A percentile compares a stretch with the other conserved stretches of the same genome.
phyloP scores from a whole-genome alignment of 139 green algal species.

The Micractinium sp. region DNA sequence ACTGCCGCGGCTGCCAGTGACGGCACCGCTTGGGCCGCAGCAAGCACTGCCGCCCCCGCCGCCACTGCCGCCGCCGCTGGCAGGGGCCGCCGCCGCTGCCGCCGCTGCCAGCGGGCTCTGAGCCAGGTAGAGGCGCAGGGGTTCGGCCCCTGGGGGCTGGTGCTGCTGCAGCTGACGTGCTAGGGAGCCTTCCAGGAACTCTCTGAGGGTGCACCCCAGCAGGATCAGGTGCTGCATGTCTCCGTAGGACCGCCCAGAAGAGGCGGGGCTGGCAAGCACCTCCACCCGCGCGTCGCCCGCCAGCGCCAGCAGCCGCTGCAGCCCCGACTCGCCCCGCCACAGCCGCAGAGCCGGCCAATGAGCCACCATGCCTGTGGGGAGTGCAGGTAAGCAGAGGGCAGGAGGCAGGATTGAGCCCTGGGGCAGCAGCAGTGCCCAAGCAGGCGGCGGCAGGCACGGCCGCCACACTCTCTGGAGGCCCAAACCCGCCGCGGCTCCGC shows the following conservation, averaged over 20 bases:
- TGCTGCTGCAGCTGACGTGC: conserved; percentile 14
- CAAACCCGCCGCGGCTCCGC: too few relatives aligned
- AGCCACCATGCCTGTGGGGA: conserved; percentile 33
- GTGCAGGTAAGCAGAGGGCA: not conserved
- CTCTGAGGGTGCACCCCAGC: conserved; percentile 32
- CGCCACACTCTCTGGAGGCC: not conserved
- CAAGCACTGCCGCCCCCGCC: conserved; percentile 4
- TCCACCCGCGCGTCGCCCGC: conserved; percentile 37
- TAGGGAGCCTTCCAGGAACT: conserved; percentile 39
- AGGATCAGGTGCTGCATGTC: conserved; percentile 60
- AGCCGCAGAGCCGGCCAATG: conserved; percentile 40
- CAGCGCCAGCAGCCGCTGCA: conserved; percentile 33
- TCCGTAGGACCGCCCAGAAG: conserved; percentile 33
- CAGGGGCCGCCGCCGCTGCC: not conserved
- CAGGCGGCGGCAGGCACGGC: not conserved
- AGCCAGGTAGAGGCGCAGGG: conserved; percentile 43
- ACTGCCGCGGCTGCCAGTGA: not conserved
- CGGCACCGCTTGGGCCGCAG: not conserved
- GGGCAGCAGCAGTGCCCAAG: not conserved
- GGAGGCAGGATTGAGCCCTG: not conserved
- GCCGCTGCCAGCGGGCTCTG: conserved; percentile 34
- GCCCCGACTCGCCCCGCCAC: conserved; percentile 37
- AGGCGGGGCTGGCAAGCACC: conserved; percentile 56
- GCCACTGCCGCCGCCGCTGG: not conserved
- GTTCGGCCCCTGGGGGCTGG: not conserved